phyloP scores from a whole-genome alignment of 1,139 yeast genomes.

The Blastobotrys ciferrii region DNA sequence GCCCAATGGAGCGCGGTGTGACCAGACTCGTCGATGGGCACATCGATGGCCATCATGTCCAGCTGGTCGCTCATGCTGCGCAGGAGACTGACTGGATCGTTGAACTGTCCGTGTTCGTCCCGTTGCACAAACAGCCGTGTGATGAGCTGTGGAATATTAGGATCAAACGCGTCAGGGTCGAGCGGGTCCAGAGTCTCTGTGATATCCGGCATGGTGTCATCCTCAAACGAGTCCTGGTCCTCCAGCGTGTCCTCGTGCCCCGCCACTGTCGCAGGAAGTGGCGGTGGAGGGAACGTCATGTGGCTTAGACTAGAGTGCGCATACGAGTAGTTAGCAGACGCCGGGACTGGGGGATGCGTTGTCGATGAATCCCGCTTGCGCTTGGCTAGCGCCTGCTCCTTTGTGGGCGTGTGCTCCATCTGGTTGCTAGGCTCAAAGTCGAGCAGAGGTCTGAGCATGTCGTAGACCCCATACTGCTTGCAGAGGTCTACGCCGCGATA shows the following conservation, averaged over 20 bases:
- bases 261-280: background rate
- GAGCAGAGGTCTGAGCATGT: constrained; percentile 60
- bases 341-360: no score
- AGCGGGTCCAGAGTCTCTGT: constrained; percentile 16
- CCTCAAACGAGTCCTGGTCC: constrained; percentile 11
- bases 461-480: constrained; percentile 61
- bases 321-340: no score
- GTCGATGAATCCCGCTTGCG: constrained; percentile 28
- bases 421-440: constrained; percentile 53
- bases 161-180: constrained; percentile 13
- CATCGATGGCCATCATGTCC: constrained; percentile 51
- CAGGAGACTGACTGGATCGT: constrained; percentile 16
- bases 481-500: constrained; percentile 59
- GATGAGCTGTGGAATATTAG: constrained; percentile 14
- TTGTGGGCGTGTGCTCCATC: constrained; percentile 60
- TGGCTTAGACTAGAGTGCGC: background rate
- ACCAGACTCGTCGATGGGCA: constrained; percentile 89
- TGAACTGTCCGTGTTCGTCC: constrained; percentile 8
- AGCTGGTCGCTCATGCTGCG: constrained; percentile 19
- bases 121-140: constrained; percentile 16
- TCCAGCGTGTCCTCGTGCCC: constrained; percentile 11
- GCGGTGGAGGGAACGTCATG: background rate
- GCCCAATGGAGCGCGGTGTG: constrained; percentile 97
- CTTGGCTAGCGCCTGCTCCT: constrained; percentile 44
- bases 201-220: constrained; percentile 15